Percentiles rank a stretch among this genome's conserved stretches.
phyloP scores from a whole-genome alignment of 2,329 filamentous ascomycete genomes.

The Pestalotiopsis sp. region DNA sequence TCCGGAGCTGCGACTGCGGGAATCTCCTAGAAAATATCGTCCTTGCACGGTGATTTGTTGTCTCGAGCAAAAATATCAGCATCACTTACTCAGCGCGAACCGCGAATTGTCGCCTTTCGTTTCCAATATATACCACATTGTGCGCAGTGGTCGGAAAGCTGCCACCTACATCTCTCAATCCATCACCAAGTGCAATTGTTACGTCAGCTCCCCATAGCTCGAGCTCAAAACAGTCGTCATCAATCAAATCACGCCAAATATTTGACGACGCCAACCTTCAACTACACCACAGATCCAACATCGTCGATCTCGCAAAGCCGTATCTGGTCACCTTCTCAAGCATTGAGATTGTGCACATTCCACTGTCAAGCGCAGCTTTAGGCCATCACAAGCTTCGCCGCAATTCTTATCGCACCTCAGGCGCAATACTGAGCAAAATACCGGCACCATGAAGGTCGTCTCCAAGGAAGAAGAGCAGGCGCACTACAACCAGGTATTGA shows the following conservation, averaged over 20 bases:
- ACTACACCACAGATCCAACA: neutral
- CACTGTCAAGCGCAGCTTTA: neutral
- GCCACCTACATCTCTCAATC: neutral
- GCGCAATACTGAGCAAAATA: neutral
- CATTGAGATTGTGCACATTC: neutral
- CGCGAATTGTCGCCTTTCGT: neutral
- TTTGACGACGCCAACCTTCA: neutral
- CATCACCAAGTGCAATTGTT: neutral
- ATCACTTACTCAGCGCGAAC: conserved; percentile 8
- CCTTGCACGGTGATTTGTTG: neutral
- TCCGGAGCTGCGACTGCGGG: neutral
- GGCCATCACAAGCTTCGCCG: neutral
- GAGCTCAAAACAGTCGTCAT: neutral
- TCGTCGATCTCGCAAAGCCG: neutral
- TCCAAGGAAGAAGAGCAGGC: conserved; percentile 89
- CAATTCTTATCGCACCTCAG: neutral
- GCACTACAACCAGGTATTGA: conserved; percentile 81
- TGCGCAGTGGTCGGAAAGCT: neutral
- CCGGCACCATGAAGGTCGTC: conserved; percentile 82
- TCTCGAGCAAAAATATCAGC: neutral
- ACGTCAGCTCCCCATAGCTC: neutral
- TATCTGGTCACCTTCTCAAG: neutral
- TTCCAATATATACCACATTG: conserved; percentile 2
- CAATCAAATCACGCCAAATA: neutral
- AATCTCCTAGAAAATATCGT: conserved; percentile 12